Base-by-base conservation (phyloP, 352 stramenopile genomes). In the Vaucheria bursata region DNA sequence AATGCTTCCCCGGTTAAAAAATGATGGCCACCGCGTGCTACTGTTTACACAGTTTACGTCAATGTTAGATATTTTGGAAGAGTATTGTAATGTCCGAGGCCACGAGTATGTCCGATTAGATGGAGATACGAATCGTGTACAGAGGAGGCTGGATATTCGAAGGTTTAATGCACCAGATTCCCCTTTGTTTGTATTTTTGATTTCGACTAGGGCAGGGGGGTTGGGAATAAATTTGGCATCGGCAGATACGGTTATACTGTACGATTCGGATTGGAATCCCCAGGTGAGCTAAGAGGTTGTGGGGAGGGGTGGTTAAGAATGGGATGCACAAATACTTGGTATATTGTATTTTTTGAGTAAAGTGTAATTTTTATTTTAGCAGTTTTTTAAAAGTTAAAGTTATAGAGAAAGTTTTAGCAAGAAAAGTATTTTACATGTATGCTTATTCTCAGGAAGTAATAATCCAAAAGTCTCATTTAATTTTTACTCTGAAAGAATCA, bases 1-100 rank as follows among this genome's bases (percentile, higher is more conserved):
- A 78, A 86, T 99, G 8, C 88, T 99, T 3, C 95, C 96, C 94
- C 7, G 92, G 1, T 85, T 99, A 12, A 90, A 97, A 80, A 87
- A 90, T 74, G 94, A 97, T 65, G 93, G 94, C 0, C 95, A 99
- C 79, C 90, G 94, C n/a, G 92, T 99, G 35, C 85, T 99, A 4
- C 93, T 99, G 35, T 99, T 99, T 84, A 98, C 92, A 1, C 97
- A 99, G 79, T 95, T 97, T 86, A 97, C 97, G 84, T 98, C 97
- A 53, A 99, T 99, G 96, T 88, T 99, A 2, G 71, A 98, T 50
- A 96, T 98, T 68, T 89, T 98, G 82, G 94, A 99, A 82, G 96
- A 99, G 71, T 99, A 99, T 85, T 85, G 99, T n/a, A 75, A 87
- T 1, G 79, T 91, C 38, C 90, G 94, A 35, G 79, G 87, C 33